phyloP scores from a whole-genome alignment of 1,284 basidiomycete species.

The Schizophyllum amplum region DNA sequence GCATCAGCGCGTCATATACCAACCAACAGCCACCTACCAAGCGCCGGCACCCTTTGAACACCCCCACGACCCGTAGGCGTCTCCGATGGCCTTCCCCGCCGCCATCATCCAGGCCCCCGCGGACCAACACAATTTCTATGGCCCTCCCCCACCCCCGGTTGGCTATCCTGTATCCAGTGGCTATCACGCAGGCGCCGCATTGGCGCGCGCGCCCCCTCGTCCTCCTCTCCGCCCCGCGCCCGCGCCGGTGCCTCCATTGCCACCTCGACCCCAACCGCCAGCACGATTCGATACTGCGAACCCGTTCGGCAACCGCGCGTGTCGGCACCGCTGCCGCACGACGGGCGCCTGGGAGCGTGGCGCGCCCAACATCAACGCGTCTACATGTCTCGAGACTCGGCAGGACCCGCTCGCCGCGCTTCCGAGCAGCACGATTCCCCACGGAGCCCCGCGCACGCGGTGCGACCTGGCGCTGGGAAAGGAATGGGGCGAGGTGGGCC shows the following conservation, averaged over 20 bases:
- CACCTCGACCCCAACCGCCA: no score
- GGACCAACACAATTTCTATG: no score
- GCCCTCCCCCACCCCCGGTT: no score
- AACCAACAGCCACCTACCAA: no score
- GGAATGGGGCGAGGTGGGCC: no score
- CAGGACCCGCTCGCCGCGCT: background rate
- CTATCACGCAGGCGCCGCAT: background rate
- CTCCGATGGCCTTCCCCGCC: no score
- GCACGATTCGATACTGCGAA: background rate
- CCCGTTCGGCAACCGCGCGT: background rate
- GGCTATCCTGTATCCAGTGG: background rate
- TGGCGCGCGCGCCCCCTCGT: background rate
- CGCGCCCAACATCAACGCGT: background rate
- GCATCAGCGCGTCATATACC: no score
- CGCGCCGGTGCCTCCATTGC: no score
- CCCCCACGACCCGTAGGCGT: no score
- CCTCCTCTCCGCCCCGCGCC: no score
- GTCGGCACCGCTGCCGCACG: background rate
- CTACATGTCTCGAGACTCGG: background rate
- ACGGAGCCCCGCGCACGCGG: background rate
- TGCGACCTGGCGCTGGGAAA: background rate
- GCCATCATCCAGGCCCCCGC: no score
- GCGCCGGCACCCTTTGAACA: no score
- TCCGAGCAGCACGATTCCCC: background rate
- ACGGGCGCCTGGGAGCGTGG: background rate